Base-by-base conservation (phyloP, 257 asterid genomes). In the Fraxinus americana region DNA sequence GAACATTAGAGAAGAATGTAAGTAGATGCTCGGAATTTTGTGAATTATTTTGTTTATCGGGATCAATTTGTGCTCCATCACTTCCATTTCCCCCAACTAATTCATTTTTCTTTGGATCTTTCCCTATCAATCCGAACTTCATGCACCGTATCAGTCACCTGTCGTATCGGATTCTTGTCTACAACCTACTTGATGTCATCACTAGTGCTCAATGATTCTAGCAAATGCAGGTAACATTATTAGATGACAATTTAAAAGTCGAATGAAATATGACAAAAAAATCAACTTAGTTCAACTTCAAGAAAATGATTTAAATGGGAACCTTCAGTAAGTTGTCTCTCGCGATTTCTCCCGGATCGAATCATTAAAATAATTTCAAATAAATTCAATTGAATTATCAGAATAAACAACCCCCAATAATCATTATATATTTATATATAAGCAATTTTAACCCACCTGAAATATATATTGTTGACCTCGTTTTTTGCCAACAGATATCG, bases 251-350 rank as follows among this genome's bases (percentile, higher is more conserved):
- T 9, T 27, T 7, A 82, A 25, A 57, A 67, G n/a, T 39, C 43
- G 35, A 54, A 74, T 29, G 0, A 66, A 34, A 41, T 7, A 59
- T 2, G 68, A 75, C 36, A 25, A 25, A 25, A 25, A 25, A 25
- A 25, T 25, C 27, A 25, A 25, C 27, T 25, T 25, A 25, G 27
- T 30, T 54, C 11, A 74, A 77, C 38, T 23, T 12, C 11, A 39
- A 34, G 78, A 45, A n/a, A 34, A 30, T 54, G 70, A 75, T 77
- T 57, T 39, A 80, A 67, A 74, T 75, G 74, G 54, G 65, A 82
- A 94, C 98, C 97, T 91, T 87, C 93, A 63, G 97, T 80, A 48
- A 92, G 91, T 76, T 92, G 97, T 85, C 97, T 87, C 27, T 36
- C 89, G 93, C 59, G 81, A 75, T 70, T 79, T 86, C 74, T 85